Percentiles rank a stretch among this genome's conserved stretches.
phyloP scores from a whole-genome alignment of 208 protist genomes.

The Sergeia podlipaevii region DNA sequence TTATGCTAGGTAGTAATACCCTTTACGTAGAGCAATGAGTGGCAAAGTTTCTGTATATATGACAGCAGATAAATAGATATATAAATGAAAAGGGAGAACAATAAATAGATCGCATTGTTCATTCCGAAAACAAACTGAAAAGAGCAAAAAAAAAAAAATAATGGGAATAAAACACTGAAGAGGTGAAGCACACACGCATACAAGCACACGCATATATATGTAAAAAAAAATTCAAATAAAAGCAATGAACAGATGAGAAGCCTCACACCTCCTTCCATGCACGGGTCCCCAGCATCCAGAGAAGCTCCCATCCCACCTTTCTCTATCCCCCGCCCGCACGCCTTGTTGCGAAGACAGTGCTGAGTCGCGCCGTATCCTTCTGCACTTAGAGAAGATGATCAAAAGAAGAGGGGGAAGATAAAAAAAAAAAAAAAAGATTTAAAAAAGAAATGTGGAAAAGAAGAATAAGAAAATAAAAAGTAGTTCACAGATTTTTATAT shows the following conservation, averaged over 20 bases:
- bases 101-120: not conserved
- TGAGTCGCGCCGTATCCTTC: no score
- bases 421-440: slow-evolving; percentile 4
- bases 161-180: not conserved
- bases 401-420: not conserved
- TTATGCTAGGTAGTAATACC: not conserved
- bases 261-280: no score
- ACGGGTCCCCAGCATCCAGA: no score
- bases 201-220: not conserved
- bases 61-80: not conserved
- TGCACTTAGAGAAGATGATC: no score
- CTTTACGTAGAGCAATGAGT: not conserved
- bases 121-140: slow-evolving; percentile 12
- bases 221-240: not conserved
- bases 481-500: not conserved
- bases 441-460: no score
- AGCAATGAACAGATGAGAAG: not conserved
- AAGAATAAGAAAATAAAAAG: slow-evolving; percentile 3
- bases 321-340: no score
- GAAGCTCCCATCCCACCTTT: no score
- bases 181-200: not conserved
- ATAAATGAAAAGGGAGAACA: slow-evolving; percentile 18
- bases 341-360: no score
- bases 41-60: not conserved
- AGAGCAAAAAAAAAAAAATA: slow-evolving; percentile 7